Evolutionary conservation across 805 yeast genomes (phyloP).

Genomic region (Metschnikowia dekortorum): DNA sequence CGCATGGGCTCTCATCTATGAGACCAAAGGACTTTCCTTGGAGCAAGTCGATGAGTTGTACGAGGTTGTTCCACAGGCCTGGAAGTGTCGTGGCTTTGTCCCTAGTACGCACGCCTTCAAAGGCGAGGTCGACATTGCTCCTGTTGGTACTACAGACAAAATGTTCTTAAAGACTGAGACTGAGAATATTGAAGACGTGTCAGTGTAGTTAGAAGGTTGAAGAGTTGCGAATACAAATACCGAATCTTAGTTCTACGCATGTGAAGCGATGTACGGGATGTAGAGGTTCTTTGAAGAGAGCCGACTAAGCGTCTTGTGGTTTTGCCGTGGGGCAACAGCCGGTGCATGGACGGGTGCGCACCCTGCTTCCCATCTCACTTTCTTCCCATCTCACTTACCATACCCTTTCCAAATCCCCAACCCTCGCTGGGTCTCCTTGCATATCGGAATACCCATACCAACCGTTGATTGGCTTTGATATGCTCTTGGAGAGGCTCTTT

Average conservation of each 20-base stretch:
- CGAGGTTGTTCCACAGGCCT: constrained; percentile 28
- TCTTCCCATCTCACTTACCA: too few relatives aligned
- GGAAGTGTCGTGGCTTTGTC: constrained; percentile 29
- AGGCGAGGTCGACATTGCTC: constrained; percentile 16
- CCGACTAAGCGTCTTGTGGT: too few relatives aligned
- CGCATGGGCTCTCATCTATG: constrained; percentile 32
- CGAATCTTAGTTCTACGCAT: too few relatives aligned
- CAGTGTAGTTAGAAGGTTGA: constrained; percentile 12
- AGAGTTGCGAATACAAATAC: not conserved
- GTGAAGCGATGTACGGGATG: too few relatives aligned
- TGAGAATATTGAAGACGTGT: constrained; percentile 25
- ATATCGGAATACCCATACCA: not conserved
- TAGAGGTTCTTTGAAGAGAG: too few relatives aligned
- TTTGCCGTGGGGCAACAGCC: too few relatives aligned
- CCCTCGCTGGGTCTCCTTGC: too few relatives aligned
- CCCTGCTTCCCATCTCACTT: too few relatives aligned
- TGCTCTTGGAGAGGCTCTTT: not conserved
- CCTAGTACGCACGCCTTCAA: constrained; percentile 37
- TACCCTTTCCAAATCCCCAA: too few relatives aligned
- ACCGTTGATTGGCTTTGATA: not conserved
- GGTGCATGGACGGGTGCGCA: too few relatives aligned
- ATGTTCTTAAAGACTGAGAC: constrained; percentile 22
- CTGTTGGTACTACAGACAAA: constrained; percentile 7
- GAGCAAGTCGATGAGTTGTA: constrained; percentile 41
- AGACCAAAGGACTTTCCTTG: constrained; percentile 39